Conservation (phyloP, 1,284 basidiomycete species). For the Jaminaea rosea region DNA sequence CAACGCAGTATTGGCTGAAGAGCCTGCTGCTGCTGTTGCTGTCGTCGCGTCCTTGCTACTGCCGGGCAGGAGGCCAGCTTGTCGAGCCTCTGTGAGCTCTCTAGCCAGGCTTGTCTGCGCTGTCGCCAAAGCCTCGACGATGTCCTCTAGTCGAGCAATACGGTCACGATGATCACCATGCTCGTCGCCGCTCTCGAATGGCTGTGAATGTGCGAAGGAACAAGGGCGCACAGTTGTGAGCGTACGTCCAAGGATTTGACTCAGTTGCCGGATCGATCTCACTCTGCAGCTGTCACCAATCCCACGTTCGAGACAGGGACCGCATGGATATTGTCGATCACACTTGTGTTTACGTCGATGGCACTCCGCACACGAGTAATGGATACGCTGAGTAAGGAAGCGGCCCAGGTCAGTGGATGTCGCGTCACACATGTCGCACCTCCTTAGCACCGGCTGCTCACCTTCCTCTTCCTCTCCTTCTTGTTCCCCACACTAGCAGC, state of each 20-base stretch:
- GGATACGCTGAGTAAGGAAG: slow-evolving; percentile 17
- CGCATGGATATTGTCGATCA: slow-evolving; percentile 38
- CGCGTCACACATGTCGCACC: neutral
- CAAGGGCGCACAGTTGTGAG: too few relatives aligned
- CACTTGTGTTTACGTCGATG: slow-evolving; percentile 40
- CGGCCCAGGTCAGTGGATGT: neutral
- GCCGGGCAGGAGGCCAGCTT: neutral
- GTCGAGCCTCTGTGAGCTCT: slow-evolving; percentile 15
- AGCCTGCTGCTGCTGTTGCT: too few relatives aligned
- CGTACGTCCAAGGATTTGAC: neutral
- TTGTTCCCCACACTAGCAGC: slow-evolving; percentile 30
- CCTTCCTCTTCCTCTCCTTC: slow-evolving; percentile 31
- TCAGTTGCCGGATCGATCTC: neutral
- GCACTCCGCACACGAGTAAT: slow-evolving; percentile 42
- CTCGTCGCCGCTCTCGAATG: slow-evolving; percentile 40
- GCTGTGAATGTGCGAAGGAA: too few relatives aligned
- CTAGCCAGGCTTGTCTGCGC: slow-evolving; percentile 34
- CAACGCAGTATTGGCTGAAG: too few relatives aligned
- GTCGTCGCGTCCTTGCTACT: neutral
- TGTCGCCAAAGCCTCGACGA: slow-evolving; percentile 38
- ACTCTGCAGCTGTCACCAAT: slow-evolving; percentile 29
- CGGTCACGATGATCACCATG: slow-evolving; percentile 38
- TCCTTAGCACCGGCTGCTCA: neutral
- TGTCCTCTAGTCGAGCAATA: slow-evolving; percentile 37
- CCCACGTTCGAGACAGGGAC: slow-evolving; percentile 40